phyloP scores from a whole-genome alignment of 2,329 filamentous ascomycete genomes.

The Sporothrix inflata region DNA sequence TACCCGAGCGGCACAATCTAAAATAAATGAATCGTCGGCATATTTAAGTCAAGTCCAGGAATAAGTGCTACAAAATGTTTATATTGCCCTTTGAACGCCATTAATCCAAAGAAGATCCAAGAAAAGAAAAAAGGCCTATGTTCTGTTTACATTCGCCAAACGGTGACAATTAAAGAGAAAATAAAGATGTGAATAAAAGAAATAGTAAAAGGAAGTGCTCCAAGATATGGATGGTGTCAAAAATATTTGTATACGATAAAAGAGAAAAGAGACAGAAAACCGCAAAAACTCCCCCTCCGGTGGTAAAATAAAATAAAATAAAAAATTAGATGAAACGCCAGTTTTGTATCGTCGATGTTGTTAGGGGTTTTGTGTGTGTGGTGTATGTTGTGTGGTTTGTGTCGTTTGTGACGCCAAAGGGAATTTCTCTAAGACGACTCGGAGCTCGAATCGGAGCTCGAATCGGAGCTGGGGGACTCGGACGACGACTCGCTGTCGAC shows the following conservation, averaged over 20 bases:
- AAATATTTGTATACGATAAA: neutral
- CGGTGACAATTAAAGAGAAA: neutral
- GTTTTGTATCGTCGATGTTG: slow-evolving; percentile 13
- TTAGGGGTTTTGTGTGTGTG: neutral
- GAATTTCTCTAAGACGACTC: neutral
- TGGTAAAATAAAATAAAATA: neutral
- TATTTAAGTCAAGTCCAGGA: neutral
- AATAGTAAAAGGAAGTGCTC: neutral
- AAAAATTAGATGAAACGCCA: slow-evolving; percentile 10
- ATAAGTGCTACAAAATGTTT: neutral
- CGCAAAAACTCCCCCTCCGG: neutral
- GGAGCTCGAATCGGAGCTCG: neutral
- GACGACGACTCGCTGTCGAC: neutral
- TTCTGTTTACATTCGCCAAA: slow-evolving; percentile 9
- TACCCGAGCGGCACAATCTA: slow-evolving; percentile 12
- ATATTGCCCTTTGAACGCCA: neutral
- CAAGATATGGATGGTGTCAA: neutral
- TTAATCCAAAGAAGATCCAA: slow-evolving; percentile 1
- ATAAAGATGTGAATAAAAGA: neutral
- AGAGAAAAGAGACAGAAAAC: neutral
- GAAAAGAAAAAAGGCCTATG: neutral
- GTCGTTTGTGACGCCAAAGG: neutral
- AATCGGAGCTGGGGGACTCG: neutral
- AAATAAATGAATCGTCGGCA: slow-evolving; percentile 1
- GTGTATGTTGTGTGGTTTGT: neutral